Evolutionary conservation across 192 early-diverging fungal genomes (phyloP), one percentile per base, ranked within the genome.

Genomic region (Umbelopsis ramanniana): DNA sequence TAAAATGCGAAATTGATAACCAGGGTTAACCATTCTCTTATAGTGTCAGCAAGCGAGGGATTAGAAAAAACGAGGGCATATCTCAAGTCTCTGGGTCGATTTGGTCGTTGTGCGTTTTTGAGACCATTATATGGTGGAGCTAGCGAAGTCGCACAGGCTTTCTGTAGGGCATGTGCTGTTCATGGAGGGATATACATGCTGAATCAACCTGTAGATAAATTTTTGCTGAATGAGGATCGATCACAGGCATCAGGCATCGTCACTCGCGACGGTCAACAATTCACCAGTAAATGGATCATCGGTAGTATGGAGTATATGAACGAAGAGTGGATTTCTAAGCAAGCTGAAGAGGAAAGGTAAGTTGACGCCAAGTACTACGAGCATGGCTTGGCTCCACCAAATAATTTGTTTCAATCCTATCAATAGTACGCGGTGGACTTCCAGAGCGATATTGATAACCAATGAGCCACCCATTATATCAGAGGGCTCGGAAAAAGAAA

Each of bases 161-260:
- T 97, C 79, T 95, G 95, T 71, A 94, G 93, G 73, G 76, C 91
- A 6, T 93, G 91, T 46, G 97, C 97, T 8, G 97, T 98, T 1
- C 89, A 93, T 74, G 95, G 95, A 29, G 95, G 96, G 19, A 91
- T 89, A 12, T 98, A 96, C 71, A 92, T 98, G 70, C 81, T 98
- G 24, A 82, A 86, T 43, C 86, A 89, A 55, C 71, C 75, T 0
- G 57, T 92, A 11, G 69, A 74, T 0, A 52, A 76, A 26, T 76
- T 86, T 26, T 69, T 77, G n/a, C 67, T 86, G 6, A 74, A 82
- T 52, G 70, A 74, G 48, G 67, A 73, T 9, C 63, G 45, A 22
- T 69, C 79, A 7, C 72, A 81, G 15, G 79, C 81, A 67, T 63
- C 53, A 6, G 71, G 82, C 68, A 55, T 91, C 43, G 70, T 78